Evolutionary conservation across 1,139 yeast genomes (phyloP).

Genomic region (Dujonia santamariae): DNA sequence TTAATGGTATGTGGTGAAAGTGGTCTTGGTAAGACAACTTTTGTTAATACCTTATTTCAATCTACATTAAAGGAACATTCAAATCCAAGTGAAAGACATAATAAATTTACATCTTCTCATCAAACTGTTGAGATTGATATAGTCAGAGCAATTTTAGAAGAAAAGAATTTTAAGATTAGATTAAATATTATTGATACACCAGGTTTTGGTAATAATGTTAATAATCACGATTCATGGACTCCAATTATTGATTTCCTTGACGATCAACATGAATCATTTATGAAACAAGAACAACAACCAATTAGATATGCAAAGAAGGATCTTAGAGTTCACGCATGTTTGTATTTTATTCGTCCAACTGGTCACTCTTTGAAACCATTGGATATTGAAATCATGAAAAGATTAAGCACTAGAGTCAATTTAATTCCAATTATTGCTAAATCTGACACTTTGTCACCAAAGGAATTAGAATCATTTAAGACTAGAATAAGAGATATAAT

Average conservation of each 20-base stretch:
- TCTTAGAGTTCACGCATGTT: conserved; percentile 91
- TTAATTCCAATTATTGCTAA: conserved; percentile 94
- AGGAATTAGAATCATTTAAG: conserved; percentile 79
- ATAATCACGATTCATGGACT: conserved; percentile 90
- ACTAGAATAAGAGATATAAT: conserved; percentile 85
- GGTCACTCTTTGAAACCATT: conserved; percentile 93
- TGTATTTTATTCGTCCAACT: conserved; percentile 93
- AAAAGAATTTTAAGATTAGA: conserved; percentile 81
- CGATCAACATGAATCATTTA: conserved; percentile 91
- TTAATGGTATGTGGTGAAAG: conserved; percentile 96
- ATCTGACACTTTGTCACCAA: conserved; percentile 85
- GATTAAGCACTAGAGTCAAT: conserved; percentile 83
- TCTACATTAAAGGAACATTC: conserved; percentile 61
- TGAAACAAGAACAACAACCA: conserved; percentile 98
- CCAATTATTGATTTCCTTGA: conserved; percentile 92
- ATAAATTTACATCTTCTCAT: conserved; percentile 57
- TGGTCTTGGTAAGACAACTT: conserved; percentile 92
- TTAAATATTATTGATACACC: conserved; percentile 94
- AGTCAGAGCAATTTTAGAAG: conserved; percentile 88
- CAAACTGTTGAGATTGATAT: conserved; percentile 92
- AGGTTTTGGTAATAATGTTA: conserved; percentile 95
- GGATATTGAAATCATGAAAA: conserved; percentile 91
- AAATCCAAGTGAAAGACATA: conserved; percentile 67
- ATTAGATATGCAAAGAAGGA: conserved; percentile 66
- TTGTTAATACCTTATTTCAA: conserved; percentile 87